Conservation (phyloP, 2,329 filamentous ascomycete species). For the Monosporascus sp. region DNA sequence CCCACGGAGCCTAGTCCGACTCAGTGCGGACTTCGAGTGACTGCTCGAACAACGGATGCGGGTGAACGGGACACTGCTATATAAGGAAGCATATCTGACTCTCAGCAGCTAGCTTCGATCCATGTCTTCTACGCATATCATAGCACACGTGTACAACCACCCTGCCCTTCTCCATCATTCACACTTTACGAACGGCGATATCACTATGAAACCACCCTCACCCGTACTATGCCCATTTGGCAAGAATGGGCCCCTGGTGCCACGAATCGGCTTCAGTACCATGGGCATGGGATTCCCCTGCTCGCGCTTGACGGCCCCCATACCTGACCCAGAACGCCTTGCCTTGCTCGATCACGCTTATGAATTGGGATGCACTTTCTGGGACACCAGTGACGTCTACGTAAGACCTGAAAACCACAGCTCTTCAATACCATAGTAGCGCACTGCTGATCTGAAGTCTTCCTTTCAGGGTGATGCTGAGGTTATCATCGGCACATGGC, state of each 20-base stretch:
- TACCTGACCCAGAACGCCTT: constrained; percentile 30
- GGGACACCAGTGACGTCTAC: constrained; percentile 35
- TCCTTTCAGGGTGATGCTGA: constrained; percentile 24
- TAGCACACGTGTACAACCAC: too few species aligned
- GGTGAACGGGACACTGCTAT: too few species aligned
- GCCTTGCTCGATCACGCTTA: constrained; percentile 31
- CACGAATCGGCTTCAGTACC: constrained; percentile 36
- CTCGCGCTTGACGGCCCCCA: neutral
- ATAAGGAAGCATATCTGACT: too few species aligned
- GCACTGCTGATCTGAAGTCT: constrained; percentile 25
- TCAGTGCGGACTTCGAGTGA: too few species aligned
- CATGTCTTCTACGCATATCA: too few species aligned
- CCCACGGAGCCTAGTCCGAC: too few species aligned
- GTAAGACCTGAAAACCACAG: constrained; percentile 20
- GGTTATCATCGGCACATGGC: constrained; percentile 34
- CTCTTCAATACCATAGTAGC: constrained; percentile 27
- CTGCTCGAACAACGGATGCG: too few species aligned
- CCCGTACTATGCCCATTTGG: constrained; percentile 29
- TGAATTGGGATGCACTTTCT: constrained; percentile 31
- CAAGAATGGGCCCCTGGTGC: constrained; percentile 39
- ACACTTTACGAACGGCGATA: too few species aligned
- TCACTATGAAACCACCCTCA: too few species aligned
- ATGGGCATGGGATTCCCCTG: constrained; percentile 29
- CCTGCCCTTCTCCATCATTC: too few species aligned
- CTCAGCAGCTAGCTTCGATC: too few species aligned